A percentile compares a stretch with the other conserved stretches of the same genome.
Conservation (phyloP, 2,329 filamentous ascomycete species). For the Fusarium concolor region DNA sequence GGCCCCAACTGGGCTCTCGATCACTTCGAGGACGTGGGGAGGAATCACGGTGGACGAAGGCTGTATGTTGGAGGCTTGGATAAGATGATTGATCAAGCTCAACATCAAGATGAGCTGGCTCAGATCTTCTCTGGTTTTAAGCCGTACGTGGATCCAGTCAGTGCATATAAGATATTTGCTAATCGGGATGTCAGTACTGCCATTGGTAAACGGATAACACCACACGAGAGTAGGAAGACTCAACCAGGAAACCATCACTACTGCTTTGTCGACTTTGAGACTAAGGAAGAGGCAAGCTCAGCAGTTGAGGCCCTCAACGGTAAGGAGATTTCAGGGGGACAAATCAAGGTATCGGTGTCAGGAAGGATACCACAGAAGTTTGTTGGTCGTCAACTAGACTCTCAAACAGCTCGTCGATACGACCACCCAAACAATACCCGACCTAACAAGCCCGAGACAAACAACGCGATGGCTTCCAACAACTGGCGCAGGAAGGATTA, state of each 20-base stretch:
- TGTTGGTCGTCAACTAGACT: conserved; percentile 5
- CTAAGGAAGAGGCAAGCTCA: conserved; percentile 62
- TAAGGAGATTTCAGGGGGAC: neutral
- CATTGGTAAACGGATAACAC: conserved; percentile 67
- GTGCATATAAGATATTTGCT: neutral
- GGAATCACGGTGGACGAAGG: conserved; percentile 52
- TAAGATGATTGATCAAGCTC: conserved; percentile 60
- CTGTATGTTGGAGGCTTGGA: conserved; percentile 65
- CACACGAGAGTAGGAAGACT: conserved; percentile 65
- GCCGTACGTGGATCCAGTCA: conserved; percentile 4
- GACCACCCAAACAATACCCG: conserved; percentile 7
- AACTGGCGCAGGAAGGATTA: conserved; percentile 25
- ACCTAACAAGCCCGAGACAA: conserved; percentile 1
- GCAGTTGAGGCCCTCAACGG: conserved; percentile 56
- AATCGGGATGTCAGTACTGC: conserved; percentile 5
- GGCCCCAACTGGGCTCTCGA: conserved; percentile 31
- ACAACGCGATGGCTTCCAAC: conserved; percentile 13
- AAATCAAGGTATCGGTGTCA: conserved; percentile 19
- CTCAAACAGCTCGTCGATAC: neutral
- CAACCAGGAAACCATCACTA: conserved; percentile 69
- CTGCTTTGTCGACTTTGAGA: conserved; percentile 73
- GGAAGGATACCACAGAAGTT: conserved; percentile 10
- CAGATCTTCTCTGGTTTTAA: conserved; percentile 61
- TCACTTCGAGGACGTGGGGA: conserved; percentile 49
- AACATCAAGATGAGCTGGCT: conserved; percentile 59